Evolutionary conservation across 2,329 filamentous ascomycete genomes (phyloP).

Genomic region (Fusarium euwallaceae): DNA sequence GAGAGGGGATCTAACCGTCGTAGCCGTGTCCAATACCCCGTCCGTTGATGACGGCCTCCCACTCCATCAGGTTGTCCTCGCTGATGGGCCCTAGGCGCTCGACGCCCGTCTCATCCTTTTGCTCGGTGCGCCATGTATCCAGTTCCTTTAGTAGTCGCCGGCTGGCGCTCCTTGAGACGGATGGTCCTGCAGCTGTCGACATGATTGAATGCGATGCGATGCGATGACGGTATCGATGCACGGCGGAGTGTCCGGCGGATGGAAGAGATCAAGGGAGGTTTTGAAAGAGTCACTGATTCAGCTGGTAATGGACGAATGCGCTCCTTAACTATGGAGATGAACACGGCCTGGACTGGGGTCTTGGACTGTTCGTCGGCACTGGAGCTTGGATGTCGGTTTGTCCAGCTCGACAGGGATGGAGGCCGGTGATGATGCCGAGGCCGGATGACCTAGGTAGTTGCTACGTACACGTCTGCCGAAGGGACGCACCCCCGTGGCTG

Average conservation of each 20-base stretch:
- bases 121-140: slow-evolving; percentile 64
- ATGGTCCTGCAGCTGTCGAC: slow-evolving; percentile 32
- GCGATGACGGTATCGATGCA: slow-evolving; percentile 12
- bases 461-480: slow-evolving; percentile 1
- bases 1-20: slow-evolving; percentile 57
- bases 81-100: slow-evolving; percentile 69
- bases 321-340: slow-evolving; percentile 17
- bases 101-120: slow-evolving; percentile 64
- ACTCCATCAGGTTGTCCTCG: slow-evolving; percentile 68
- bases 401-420: slow-evolving; percentile 41
- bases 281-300: neutral
- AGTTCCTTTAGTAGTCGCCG: slow-evolving; percentile 72
- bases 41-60: slow-evolving; percentile 74
- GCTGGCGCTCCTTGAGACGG: slow-evolving; percentile 60
- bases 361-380: slow-evolving; percentile 15
- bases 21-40: slow-evolving; percentile 67
- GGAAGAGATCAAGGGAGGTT: neutral
- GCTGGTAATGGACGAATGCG: neutral
- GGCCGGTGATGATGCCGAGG: slow-evolving; percentile 45
- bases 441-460: slow-evolving; percentile 24
- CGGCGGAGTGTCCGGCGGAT: neutral
- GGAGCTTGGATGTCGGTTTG: slow-evolving; percentile 18
- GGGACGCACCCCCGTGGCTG: slow-evolving; percentile 24
- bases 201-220: slow-evolving; percentile 24
- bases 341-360: slow-evolving; percentile 17